Base-by-base conservation (phyloP, 2,329 filamentous ascomycete genomes). In the Stemphylium lycopersici region DNA sequence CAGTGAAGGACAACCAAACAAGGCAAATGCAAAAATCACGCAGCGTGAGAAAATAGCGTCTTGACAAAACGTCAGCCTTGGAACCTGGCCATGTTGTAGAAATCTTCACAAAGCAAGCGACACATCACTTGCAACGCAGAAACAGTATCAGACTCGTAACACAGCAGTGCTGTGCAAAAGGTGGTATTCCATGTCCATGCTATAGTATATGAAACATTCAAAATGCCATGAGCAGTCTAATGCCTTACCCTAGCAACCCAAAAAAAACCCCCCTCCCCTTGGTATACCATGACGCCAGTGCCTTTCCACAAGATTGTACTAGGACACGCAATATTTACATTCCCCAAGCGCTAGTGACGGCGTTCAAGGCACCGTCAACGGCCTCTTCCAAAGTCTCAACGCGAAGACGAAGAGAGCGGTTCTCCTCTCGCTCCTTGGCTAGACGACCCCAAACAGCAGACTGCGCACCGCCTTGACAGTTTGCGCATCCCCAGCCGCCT, bases 321-420 rank as follows among this genome's bases (percentile, higher is more conserved):
- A 37, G 18, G 37, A 34, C 26, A 40, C 40, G 29, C 34, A 37
- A 15, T 52, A 58, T 54, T 55, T 55, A 64, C 48, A 62, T 33
- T 4, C 61, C 65, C 67, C 66, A 72, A 26, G 68, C 69, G 32
- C 73, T 72, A 54, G 67, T 65, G 38, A 85, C 81, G 45, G 85
- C 73, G 54, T 81, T 79, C 59, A 87, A 76, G 44, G 81, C 83
- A 37, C 83, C 80, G 49, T 87, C 84, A 44, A 87, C 76, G 16
- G 79, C 79, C 37, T 76, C 72, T 64, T 86, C 83, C 32, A 87
- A 72, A 46, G 82, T 78, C 10, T 78, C 77, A 3, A 87, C 76
- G 42, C 83, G 76, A 39, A 76, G 72, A 63, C 83, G 82, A 42
- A 87, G 68, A 6, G 76, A 77, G 22, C 74, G 70, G 57, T 85